These are phyloP conservation scores for Suhomyces choctaworum DNA, from an alignment of 1,139 yeast genomes.

Conservation along the genomic window DNA sequence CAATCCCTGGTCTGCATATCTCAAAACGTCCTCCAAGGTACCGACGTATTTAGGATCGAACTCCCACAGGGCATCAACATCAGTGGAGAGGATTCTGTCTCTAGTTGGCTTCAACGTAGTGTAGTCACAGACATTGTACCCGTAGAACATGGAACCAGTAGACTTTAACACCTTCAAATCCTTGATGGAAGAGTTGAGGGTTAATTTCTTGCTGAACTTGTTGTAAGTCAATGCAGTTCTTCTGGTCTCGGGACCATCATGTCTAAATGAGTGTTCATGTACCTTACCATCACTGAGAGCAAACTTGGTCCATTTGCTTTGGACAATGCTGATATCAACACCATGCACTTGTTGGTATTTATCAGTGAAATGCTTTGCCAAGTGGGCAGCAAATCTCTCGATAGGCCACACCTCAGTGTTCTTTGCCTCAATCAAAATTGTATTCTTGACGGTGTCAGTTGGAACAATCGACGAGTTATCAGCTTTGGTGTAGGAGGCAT, in stretches of 20 bases:
- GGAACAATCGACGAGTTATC: constrained; percentile 89
- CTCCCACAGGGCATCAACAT: constrained; percentile 74
- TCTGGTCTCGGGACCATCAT: constrained; percentile 82
- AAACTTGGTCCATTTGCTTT: constrained; percentile 77
- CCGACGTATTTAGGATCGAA: constrained; percentile 54
- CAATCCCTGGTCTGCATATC: constrained; percentile 57
- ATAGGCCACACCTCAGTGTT: constrained; percentile 83
- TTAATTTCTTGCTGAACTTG: constrained; percentile 48
- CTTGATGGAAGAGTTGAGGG: constrained; percentile 68
- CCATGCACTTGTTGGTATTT: constrained; percentile 78
- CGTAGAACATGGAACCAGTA: constrained; percentile 93
- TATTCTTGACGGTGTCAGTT: constrained; percentile 91
- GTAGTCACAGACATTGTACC: constrained; percentile 81
- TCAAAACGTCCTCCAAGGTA: constrained; percentile 50
- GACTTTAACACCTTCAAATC: constrained; percentile 87
- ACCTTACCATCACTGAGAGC: constrained; percentile 63
- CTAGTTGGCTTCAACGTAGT: constrained; percentile 80
- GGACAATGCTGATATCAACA: constrained; percentile 64
- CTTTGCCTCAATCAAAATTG: constrained; percentile 79
- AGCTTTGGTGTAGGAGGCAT: constrained; percentile 77
- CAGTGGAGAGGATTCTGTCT: constrained; percentile 87
- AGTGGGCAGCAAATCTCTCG: constrained; percentile 83
- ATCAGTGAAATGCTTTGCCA: constrained; percentile 75
- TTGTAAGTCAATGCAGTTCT: constrained; percentile 56
- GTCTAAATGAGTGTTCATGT: constrained; percentile 81